Conservation (phyloP, 441 rosid genomes). For the Pelargonium citronellum region DNA sequence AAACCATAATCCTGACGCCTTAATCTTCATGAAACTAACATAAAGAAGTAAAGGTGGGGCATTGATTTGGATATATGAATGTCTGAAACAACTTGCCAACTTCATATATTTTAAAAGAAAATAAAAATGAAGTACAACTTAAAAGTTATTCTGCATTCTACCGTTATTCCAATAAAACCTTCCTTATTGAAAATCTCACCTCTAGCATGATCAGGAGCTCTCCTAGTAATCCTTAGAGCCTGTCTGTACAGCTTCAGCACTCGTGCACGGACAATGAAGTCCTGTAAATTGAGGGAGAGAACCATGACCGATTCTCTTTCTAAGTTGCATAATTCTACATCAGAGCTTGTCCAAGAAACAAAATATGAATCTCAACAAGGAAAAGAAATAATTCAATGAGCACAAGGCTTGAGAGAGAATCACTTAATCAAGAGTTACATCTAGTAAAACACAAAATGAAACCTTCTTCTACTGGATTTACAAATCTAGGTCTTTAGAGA, state of each 20-base stretch:
- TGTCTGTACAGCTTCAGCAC: slow-evolving; percentile 77
- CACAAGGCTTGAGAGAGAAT: background rate
- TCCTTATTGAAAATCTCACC: slow-evolving; percentile 31
- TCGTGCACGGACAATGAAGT: slow-evolving; percentile 71
- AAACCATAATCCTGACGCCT: too few species aligned
- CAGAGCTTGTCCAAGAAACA: background rate
- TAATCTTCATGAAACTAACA: too few species aligned
- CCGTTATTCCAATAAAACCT: background rate
- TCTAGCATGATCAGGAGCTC: slow-evolving; percentile 62
- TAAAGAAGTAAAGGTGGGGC: too few species aligned
- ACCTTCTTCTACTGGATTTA: background rate
- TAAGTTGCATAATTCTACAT: background rate
- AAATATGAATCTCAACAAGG: background rate
- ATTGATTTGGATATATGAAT: too few species aligned
- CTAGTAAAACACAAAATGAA: background rate
- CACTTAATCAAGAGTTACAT: background rate
- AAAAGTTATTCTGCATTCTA: background rate
- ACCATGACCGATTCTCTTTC: slow-evolving; percentile 9
- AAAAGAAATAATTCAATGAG: background rate
- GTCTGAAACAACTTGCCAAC: too few species aligned
- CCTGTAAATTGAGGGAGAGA: slow-evolving; percentile 51
- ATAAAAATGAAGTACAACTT: too few species aligned
- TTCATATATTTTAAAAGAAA: too few species aligned
- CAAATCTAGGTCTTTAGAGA: background rate
- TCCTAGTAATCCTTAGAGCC: slow-evolving; percentile 57